These are phyloP conservation scores for Ascochyta fabae DNA, from an alignment of 2,329 filamentous ascomycete genomes.

Conservation along the genomic window DNA sequence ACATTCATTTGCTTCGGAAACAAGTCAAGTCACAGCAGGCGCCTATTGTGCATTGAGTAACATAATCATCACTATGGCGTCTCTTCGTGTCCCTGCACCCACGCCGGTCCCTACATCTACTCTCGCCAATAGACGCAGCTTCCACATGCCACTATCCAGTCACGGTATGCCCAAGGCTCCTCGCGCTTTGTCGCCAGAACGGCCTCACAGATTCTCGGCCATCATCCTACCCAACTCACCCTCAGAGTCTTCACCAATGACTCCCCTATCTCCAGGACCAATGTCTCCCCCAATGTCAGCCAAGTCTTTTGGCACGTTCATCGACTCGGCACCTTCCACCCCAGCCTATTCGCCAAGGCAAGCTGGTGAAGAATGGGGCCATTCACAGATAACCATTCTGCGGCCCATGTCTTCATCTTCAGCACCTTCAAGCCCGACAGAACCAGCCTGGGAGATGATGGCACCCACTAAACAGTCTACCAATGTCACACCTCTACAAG, in stretches of 20 bases:
- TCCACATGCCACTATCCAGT: slow-evolving; percentile 38
- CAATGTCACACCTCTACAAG: slow-evolving; percentile 1
- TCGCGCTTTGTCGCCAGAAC: slow-evolving; percentile 34
- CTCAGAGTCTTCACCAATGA: slow-evolving; percentile 24
- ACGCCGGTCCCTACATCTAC: slow-evolving; percentile 30
- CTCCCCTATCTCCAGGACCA: slow-evolving; percentile 32
- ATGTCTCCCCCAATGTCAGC: slow-evolving; percentile 47
- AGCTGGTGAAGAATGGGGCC: slow-evolving; percentile 34
- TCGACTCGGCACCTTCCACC: slow-evolving; percentile 48
- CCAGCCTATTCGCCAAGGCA: slow-evolving; percentile 43
- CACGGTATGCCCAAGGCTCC: slow-evolving; percentile 45
- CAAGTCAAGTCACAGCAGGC: slow-evolving; percentile 16
- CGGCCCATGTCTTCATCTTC: slow-evolving; percentile 39
- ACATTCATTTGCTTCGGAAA: slow-evolving; percentile 4
- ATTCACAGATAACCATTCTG: slow-evolving; percentile 37
- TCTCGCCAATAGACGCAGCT: slow-evolving; percentile 23
- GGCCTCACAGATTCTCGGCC: slow-evolving; percentile 39
- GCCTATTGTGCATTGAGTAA: slow-evolving; percentile 15
- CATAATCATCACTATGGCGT: slow-evolving; percentile 22
- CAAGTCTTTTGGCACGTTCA: slow-evolving; percentile 45
- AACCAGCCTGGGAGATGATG: slow-evolving; percentile 46
- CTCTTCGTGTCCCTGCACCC: slow-evolving; percentile 34
- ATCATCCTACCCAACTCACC: slow-evolving; percentile 25
- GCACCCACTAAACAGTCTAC: slow-evolving; percentile 24
- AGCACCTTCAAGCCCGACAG: slow-evolving; percentile 33